These are phyloP conservation scores for Escovopsis sp. DNA, from an alignment of 2,329 filamentous ascomycete species.

Conservation along the genomic window DNA sequence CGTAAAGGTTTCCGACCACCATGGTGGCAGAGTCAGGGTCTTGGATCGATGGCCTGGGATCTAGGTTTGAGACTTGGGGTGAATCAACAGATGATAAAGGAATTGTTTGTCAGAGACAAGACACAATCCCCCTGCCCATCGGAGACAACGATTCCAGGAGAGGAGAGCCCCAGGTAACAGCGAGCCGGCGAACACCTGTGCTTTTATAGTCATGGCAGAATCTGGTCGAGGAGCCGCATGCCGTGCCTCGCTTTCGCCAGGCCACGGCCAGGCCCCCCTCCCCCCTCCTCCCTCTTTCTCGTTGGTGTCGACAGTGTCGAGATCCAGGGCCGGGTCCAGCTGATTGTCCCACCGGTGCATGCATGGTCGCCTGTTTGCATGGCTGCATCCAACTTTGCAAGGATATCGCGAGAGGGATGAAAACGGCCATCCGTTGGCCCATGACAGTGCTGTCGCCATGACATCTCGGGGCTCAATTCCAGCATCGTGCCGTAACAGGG, in stretches of 20 bases:
- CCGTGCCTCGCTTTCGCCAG: too few relatives aligned
- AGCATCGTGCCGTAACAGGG: neutral
- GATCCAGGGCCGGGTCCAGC: neutral
- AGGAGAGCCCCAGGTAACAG: neutral
- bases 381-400: neutral
- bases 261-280: neutral
- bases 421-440: neutral
- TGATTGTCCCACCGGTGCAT: neutral
- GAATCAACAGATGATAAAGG: too few relatives aligned
- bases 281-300: too few relatives aligned
- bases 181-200: too few relatives aligned
- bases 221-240: too few relatives aligned
- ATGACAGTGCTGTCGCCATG: neutral
- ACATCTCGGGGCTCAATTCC: neutral
- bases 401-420: neutral
- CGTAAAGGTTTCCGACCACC: constrained; percentile 21
- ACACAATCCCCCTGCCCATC: too few relatives aligned
- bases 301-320: too few relatives aligned
- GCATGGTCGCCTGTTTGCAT: neutral
- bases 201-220: too few relatives aligned
- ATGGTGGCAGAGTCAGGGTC: constrained; percentile 7
- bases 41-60: neutral
- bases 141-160: neutral
- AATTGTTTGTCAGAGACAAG: neutral
- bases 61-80: neutral